Base-by-base conservation (phyloP, 2,329 filamentous ascomycete species). In the Akanthomyces muscarius region DNA sequence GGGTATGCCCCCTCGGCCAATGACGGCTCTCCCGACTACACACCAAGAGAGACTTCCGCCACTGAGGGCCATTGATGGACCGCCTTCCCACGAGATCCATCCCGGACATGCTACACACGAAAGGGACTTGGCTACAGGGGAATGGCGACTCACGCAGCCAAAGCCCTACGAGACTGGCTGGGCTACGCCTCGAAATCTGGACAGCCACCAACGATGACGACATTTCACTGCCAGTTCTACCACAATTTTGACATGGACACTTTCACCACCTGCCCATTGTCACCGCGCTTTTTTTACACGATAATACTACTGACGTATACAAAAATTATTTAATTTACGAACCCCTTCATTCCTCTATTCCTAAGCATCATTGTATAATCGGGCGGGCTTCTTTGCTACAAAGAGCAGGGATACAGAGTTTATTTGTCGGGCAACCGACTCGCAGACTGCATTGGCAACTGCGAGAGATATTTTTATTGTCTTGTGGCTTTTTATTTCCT, bases 21-120 rank as follows among this genome's bases (percentile, higher is more conserved):
- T 71, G 6, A 76, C 77, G 3, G 72, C 75, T 21, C 51, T 23
- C 10, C 68, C 74, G n/a, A 73, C 75, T 7, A 73, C 72, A 1
- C 73, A 74, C 5, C 73, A 74, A 14, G 78, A 82, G 11, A 75
- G 80, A 62, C 71, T 84, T 3, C 82, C 82, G 5, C 80, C 82
- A 2, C 68, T 85, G 44, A 75, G 81, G 57, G 66, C 69, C 5
- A 77, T 84, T 66, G 81, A 84, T 48, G 73, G 74, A 4, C 66
- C 68, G 1, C 68, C 69, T 5, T 59, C 53, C 6, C 66, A 68
- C 50, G 66, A 68, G 8, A 59, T 69, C 23, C 66, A 64, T 8
- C 57, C 66, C 14, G 72, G 73, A 5, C 71, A 69, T 41, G 66
- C 44, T n/a, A 50, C 68, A 16, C 72, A 75, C 48, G 75, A 77